Evolutionary conservation across 176 grass and related monocot species (phyloP), one percentile per base, ranked within the genome.

Genomic region (Cenchrus purpureus): DNA sequence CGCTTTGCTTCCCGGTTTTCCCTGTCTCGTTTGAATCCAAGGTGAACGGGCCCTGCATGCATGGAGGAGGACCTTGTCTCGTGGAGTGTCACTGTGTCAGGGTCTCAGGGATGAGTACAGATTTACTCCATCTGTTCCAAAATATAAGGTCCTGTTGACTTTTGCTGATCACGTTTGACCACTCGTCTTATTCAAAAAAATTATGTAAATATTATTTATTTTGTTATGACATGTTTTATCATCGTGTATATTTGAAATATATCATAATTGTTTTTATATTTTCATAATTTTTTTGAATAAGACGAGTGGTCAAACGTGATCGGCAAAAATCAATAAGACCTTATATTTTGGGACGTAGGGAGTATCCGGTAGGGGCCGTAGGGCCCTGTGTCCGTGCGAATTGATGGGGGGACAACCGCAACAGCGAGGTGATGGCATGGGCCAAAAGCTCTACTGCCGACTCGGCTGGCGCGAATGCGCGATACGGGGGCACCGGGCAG

Each of bases 391-490:
- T 10, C n/a, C 29, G 70, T 53, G 15, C 20, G 61, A 65, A 85
- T 86, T 86, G 65, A 78, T 43, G 25, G 75, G 84, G 19, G 68
- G 65, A 69, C 57, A 79, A 2, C 29, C 19, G 59, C 70, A 52
- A 54, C 49, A 40, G 71, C 29, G 4, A 31, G 58, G 29, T 59
- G 70, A 64, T 50, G 78, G 62, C 45, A 17, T 34, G 9, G 45
- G 44, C 82, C 82, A 66, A 67, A 56, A 49, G 48, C 60, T 25
- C 70, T 37, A 56, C 70, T 37, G 69, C 69, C 55, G 34, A 34
- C 71, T 62, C n/a, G 49, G 14, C n/a, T 55, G 71, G 45, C 76
- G 25, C 25, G 25, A 25, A 25, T 25, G 25, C 25, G 25, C 14
- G 43, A 52, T 13, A 64, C 46, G 3, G 37, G 37, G 37, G 25